Conservation (phyloP, 495 filamentous ascomycete species). For the Haplographium delicatum region DNA sequence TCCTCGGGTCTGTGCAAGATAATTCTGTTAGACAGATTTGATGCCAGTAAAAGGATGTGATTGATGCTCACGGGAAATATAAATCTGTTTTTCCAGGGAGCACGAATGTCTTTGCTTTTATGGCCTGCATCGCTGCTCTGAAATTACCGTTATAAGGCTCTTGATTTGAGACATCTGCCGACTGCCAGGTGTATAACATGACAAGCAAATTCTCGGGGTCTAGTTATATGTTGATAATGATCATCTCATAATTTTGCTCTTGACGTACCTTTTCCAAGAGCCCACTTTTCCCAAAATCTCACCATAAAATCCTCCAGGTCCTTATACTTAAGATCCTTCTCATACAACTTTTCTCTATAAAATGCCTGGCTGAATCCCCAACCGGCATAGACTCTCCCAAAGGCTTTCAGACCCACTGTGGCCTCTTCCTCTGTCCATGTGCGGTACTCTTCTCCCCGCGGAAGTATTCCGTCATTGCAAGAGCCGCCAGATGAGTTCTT, state of each 20-base stretch:
- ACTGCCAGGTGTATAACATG: conserved; percentile 72
- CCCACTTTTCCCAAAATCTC: conserved; percentile 69
- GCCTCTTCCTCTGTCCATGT: conserved; percentile 52
- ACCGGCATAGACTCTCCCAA: conserved; percentile 67
- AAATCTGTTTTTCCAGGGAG: conserved; percentile 63
- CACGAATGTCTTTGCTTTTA: conserved; percentile 62
- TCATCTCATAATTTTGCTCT: background rate
- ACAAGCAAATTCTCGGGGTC: conserved; percentile 63
- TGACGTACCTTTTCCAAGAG: conserved; percentile 51
- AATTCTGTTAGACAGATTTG: background rate
- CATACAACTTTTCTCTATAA: conserved; percentile 61
- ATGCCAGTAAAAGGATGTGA: too few relatives aligned
- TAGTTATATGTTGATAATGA: conserved; percentile 22
- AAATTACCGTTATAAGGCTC: conserved; percentile 61
- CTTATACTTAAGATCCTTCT: conserved; percentile 53
- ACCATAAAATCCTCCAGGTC: conserved; percentile 64
- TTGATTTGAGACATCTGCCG: conserved; percentile 58
- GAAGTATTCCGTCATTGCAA: conserved; percentile 33
- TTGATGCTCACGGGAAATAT: conserved; percentile 67
- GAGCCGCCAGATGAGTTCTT: conserved; percentile 45
- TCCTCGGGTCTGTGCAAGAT: conserved; percentile 52
- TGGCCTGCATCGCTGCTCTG: conserved; percentile 57
- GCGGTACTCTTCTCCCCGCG: conserved; percentile 34
- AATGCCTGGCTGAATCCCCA: conserved; percentile 74
- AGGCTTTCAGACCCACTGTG: conserved; percentile 59